Percentiles rank a stretch among this genome's conserved stretches.
These are phyloP conservation scores for Aspergillus melleus DNA, from an alignment of 2,329 filamentous ascomycete genomes.

Conservation along the genomic window DNA sequence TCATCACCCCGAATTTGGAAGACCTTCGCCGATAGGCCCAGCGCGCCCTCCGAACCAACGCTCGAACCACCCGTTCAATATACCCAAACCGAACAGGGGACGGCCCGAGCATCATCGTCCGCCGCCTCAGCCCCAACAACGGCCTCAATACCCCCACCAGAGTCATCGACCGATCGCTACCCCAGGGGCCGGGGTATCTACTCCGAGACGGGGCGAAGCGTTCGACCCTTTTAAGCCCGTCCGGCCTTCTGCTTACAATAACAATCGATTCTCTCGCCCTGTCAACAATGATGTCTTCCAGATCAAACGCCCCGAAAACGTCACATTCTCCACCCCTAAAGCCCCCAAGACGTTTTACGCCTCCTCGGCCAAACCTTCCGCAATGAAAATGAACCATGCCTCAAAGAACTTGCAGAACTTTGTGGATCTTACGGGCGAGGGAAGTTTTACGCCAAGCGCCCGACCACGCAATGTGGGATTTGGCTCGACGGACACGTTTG, in stretches of 20 bases:
- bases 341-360: constrained; percentile 55
- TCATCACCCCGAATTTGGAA: constrained; percentile 57
- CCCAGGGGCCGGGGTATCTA: constrained; percentile 20
- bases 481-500: constrained; percentile 55
- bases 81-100: constrained; percentile 50
- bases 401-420: constrained; percentile 47
- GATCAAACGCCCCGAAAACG: constrained; percentile 52
- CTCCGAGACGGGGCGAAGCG: constrained; percentile 29
- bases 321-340: constrained; percentile 49
- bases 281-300: constrained; percentile 39
- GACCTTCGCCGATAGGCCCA: constrained; percentile 56
- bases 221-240: constrained; percentile 44
- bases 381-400: constrained; percentile 40
- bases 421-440: constrained; percentile 51
- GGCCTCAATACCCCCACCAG: constrained; percentile 20
- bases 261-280: constrained; percentile 23
- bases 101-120: constrained; percentile 53
- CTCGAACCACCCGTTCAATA: constrained; percentile 52
- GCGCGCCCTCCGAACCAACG: constrained; percentile 38
- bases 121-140: constrained; percentile 15
- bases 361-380: constrained; percentile 42
- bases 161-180: constrained; percentile 20
- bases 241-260: constrained; percentile 38
- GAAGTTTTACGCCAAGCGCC: constrained; percentile 51
- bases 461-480: constrained; percentile 50